Evolutionary conservation across 2,329 filamentous ascomycete genomes (phyloP).

Genomic region (Aspergillus niger): DNA sequence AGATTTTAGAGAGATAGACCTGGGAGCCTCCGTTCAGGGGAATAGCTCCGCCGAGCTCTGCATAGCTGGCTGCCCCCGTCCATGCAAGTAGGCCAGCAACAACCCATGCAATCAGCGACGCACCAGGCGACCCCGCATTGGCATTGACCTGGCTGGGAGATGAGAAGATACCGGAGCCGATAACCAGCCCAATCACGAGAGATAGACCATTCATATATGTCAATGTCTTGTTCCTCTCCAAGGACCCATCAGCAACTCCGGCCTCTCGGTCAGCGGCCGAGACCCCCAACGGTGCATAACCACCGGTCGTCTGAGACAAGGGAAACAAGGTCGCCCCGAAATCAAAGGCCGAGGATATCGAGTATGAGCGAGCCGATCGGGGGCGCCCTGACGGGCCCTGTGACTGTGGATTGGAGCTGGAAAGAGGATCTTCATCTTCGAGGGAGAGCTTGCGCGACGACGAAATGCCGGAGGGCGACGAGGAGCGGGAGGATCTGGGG

Average conservation of each 20-base stretch:
- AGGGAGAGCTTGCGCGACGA: constrained; percentile 92
- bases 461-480: constrained; percentile 78
- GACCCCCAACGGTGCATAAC: constrained; percentile 84
- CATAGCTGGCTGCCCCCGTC: constrained; percentile 94
- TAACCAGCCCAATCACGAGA: constrained; percentile 87
- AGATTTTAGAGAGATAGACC: constrained; percentile 93
- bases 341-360: constrained; percentile 90
- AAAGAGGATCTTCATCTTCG: constrained; percentile 79
- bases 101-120: constrained; percentile 85
- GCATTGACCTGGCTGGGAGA: constrained; percentile 89
- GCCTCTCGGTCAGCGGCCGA: constrained; percentile 63
- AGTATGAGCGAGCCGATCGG: constrained; percentile 70
- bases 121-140: constrained; percentile 88
- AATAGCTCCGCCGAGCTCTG: constrained; percentile 92
- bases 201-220: constrained; percentile 93
- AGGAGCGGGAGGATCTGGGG: constrained; percentile 68
- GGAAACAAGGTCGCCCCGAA: constrained; percentile 93
- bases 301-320: constrained; percentile 75
- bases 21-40: constrained; percentile 93
- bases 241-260: constrained; percentile 69
- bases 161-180: constrained; percentile 95
- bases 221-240: constrained; percentile 94
- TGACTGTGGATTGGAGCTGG: constrained; percentile 52
- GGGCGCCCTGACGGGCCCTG: constrained; percentile 52
- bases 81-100: constrained; percentile 91